Evolutionary conservation across 1,284 basidiomycete species (phyloP), one percentile per base, ranked within the genome.

Genomic region (Peniophora sp.): DNA sequence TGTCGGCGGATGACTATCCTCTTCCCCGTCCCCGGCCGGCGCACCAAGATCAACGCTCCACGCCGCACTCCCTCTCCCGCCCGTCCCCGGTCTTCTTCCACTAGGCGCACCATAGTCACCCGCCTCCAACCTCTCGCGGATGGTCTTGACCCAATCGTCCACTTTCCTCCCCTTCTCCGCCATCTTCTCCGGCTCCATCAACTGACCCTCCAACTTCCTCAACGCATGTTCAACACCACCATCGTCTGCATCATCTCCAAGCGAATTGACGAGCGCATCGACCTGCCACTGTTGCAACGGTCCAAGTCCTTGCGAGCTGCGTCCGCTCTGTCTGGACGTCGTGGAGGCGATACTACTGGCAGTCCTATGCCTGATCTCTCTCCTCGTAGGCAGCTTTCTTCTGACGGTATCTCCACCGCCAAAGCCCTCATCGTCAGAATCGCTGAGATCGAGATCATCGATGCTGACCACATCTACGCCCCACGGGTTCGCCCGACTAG

Each of bases 211-310:
- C 46, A 94, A 73, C 10, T 85, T 72, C 37, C 76, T 73, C 53
- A 94, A 62, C 5, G 92, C 91, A 8, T 83, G 85, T 47, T 92
- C 88, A 15, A 88, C 85, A 58, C 88, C 90, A 0, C 89, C 88
- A 2, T 65, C 74, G 52, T 83, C 85, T 20, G 79, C 86, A 8
- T 89, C 80, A 52, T 88, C 83, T 56, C 81, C 86, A 50, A 91
- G 64, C 18, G 84, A 85, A 54, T 90, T 85, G 23, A 88, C 74
- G 32, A 91, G 70, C 24, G 88, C 87, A 57, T 86, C 85, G 59
- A 90, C 68, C 58, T 90, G 88, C 88, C 88, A 91, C 48, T 80
- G 78, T 15, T 84, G 78, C 32, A 89, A 79, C 20, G 66, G 68
- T 3, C 78, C 79, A n/a, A 78, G 62, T 2, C 54, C 55, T n/a